These are phyloP conservation scores for Fusarium torulosum DNA, from an alignment of 2,329 filamentous ascomycete genomes.

Conservation along the genomic window DNA sequence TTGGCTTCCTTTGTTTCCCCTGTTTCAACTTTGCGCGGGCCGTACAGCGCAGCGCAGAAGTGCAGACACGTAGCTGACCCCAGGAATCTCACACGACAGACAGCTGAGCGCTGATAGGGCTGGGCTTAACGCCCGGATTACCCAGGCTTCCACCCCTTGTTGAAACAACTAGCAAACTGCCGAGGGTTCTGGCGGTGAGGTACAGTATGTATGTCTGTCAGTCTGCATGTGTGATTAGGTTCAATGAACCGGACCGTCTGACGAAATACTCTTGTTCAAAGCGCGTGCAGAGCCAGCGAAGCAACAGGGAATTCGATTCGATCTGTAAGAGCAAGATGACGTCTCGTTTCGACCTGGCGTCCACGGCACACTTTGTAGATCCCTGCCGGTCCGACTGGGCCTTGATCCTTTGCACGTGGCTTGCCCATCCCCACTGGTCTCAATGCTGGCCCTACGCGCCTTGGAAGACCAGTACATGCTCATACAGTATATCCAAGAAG, in stretches of 20 bases:
- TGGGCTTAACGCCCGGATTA: conserved; percentile 10
- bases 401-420: conserved; percentile 35
- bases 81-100: conserved; percentile 10
- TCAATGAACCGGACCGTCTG: conserved; percentile 15
- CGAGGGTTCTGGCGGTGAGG: conserved; percentile 25
- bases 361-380: neutral
- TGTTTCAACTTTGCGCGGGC: conserved; percentile 22
- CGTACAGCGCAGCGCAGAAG: neutral
- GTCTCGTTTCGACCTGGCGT: conserved; percentile 8
- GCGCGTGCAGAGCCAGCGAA: conserved; percentile 31
- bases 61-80: conserved; percentile 21
- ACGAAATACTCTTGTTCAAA: conserved; percentile 6
- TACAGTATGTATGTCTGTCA: too few relatives aligned
- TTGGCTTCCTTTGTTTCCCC: conserved; percentile 19
- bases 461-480: conserved; percentile 3
- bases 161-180: conserved; percentile 12
- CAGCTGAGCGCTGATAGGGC: conserved; percentile 15
- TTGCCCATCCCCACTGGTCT: conserved; percentile 13
- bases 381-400: conserved; percentile 28
- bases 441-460: conserved; percentile 6
- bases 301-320: conserved; percentile 6
- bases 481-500: conserved; percentile 9
- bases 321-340: conserved; percentile 18
- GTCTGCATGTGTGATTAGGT: conserved; percentile 9
- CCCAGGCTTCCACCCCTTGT: conserved; percentile 3